Evolutionary conservation across 805 yeast species (phyloP), one percentile per base, ranked within the genome.

Genomic region (Torulaspora franciscae): DNA sequence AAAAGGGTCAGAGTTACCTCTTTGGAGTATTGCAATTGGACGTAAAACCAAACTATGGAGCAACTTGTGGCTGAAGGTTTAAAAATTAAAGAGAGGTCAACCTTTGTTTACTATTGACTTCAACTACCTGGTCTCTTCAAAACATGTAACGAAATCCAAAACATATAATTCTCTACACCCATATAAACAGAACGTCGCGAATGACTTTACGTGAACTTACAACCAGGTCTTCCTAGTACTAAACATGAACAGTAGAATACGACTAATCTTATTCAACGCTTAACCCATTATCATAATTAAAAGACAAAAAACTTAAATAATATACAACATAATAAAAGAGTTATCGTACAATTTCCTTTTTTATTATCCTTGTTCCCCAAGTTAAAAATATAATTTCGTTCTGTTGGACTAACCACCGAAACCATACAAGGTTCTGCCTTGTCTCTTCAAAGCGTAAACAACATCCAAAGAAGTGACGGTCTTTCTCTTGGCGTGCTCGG

Each of bases 401-500:
- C n/a, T 19, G 10, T 33, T 35, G 22, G 32, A 27, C 80, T 83
- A 91, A 83, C 96, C 96, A 80, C 98, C 98, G 85, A 91, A 93
- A 90, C 98, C 98, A 73, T 91, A 91, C 73, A 93, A 83, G 77
- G 98, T 93, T 79, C 98, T 86, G 70, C 99, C 99, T 81, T 93
- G 97, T 84, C 98, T 89, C 93, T 91, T 91, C 77, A 91, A 85
- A 66, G 98, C 98, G 74, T 91, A 91, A 66, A 91, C 98, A 62
- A 91, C 98, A 71, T 91, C 99, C 68, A 91, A 81, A 53, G 99
- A 90, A 62, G 99, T 91, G 65, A 91, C 98, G 58, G 99, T 93
- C 89, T 91, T 91, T 84, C 99, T 89, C 93, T 93, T 93, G 66
- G 98, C 99, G 84, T 91, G 98, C 78, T 93, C 98, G 60, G 99